These are phyloP conservation scores for Trichoderma atroviride DNA, from an alignment of 2,329 filamentous ascomycete species.

Conservation along the genomic window DNA sequence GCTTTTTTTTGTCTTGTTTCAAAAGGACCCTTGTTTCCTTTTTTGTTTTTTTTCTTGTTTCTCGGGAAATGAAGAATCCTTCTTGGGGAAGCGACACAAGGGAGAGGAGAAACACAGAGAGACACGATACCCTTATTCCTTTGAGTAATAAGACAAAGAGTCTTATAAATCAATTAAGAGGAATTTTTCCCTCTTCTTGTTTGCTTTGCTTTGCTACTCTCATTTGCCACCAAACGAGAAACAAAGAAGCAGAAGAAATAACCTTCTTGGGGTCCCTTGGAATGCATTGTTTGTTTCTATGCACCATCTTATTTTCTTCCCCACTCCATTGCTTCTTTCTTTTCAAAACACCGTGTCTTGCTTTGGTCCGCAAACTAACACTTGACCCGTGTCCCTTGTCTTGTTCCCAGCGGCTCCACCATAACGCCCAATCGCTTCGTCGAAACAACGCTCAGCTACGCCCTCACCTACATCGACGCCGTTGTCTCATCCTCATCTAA, in stretches of 20 bases:
- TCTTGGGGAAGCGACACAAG: neutral
- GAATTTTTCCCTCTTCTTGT: neutral
- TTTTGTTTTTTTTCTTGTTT: neutral
- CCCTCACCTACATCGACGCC: slow-evolving; percentile 73
- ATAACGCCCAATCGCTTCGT: slow-evolving; percentile 77
- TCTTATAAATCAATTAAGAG: slow-evolving; percentile 13
- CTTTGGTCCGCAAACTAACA: neutral
- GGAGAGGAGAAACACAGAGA: neutral
- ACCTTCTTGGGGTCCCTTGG: neutral
- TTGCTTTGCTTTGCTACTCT: neutral
- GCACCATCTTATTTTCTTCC: neutral
- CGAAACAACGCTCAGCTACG: slow-evolving; percentile 86
- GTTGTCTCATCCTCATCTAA: slow-evolving; percentile 42
- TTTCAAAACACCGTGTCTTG: neutral
- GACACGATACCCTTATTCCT: neutral
- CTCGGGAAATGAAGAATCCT: neutral
- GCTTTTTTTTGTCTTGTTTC: neutral
- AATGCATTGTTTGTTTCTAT: neutral
- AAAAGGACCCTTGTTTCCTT: neutral
- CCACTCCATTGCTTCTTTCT: neutral
- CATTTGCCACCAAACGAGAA: neutral
- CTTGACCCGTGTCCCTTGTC: neutral
- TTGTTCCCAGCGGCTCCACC: slow-evolving; percentile 46
- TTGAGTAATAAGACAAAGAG: slow-evolving; percentile 11
- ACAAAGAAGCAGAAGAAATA: neutral